phyloP scores from a whole-genome alignment of 805 yeast species.

The Groenewaldozyma tartarivorans region DNA sequence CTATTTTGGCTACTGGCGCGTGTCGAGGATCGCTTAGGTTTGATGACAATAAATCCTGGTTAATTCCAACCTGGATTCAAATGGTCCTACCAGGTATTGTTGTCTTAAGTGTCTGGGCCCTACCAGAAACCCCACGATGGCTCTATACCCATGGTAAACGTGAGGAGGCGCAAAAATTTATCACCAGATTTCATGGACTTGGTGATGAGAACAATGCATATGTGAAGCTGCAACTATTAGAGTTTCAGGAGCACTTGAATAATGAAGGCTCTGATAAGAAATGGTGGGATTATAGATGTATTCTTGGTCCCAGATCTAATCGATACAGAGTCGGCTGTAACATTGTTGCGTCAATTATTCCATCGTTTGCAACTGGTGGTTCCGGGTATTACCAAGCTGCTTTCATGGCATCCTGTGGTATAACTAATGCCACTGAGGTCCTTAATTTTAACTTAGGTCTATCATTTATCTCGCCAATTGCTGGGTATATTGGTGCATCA shows the following conservation, averaged over 20 bases:
- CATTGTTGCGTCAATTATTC: conserved; percentile 7
- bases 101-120: conserved; percentile 27
- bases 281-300: conserved; percentile 17
- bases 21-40: conserved; percentile 3
- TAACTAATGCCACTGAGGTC: conserved; percentile 15
- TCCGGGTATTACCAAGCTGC: conserved; percentile 13
- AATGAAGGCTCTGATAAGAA: conserved; percentile 14
- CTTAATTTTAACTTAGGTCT: conserved; percentile 15
- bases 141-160: conserved; percentile 12
- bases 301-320: conserved; percentile 11
- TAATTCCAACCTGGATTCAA: conserved; percentile 32
- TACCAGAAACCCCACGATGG: conserved; percentile 21
- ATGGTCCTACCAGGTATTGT: conserved; percentile 22
- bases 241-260: conserved; percentile 13
- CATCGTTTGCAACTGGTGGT: conserved; percentile 13
- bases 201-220: conserved; percentile 11
- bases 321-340: conserved; percentile 15
- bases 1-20: conserved; percentile 7
- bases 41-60: conserved; percentile 3
- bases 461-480: conserved; percentile 2
- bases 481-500: conserved; percentile 18
- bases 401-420: conserved; percentile 13
- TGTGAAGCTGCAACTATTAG: conserved; percentile 14
- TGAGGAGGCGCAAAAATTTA: conserved; percentile 12
- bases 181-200: conserved; percentile 14